Evolutionary conservation across 208 protist species (phyloP), one percentile per base, ranked within the genome.

Genomic region (Phytomonas francai): DNA sequence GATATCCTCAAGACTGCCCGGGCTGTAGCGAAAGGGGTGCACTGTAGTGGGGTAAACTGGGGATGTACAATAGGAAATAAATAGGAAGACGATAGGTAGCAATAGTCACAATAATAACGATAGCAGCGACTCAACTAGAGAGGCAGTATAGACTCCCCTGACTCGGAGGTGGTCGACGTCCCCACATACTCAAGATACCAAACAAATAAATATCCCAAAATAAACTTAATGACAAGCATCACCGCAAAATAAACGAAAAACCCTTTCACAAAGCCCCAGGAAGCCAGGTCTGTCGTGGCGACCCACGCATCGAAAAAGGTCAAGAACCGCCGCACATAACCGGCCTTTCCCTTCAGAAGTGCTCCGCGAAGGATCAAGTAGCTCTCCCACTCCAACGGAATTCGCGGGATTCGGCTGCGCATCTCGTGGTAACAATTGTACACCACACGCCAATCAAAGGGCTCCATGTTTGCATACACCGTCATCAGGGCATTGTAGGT

Each of bases 371-470:
- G 61, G 4, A 96, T 65, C 33, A 80, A 56, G 71, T 96, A 96
- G 68, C 78, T 96, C 59, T 87, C 78, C 88, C 91, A 96, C 59
- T 87, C 45, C n/a, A 93, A 77, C 42, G 65, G 79, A 27, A 96
- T 87, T 1, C 70, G 70, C 0, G 91, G 91, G 60, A 16, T 64
- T 16, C 77, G 79, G 54, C 71, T 59, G 69, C 91, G 84, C 77
- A 96, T 77, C 63, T 93, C 87, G 33, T 83, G 73, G 71, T 96
- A 96, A 71, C 86, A 92, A 74, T 93, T 93, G 73, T 96, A 93
- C 11, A 96, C 88, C 25, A 92, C 80, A 22, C 91, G 83, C 88
- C 91, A 96, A 73, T 96, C 91, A 67, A 92, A 96, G 0, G 91
- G 91, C 30, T 70, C 71, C 80, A 93, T 94, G 77, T 96, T 93